Base-by-base conservation (phyloP, 345 rosid species). In the Pseudoturritis turrita region DNA sequence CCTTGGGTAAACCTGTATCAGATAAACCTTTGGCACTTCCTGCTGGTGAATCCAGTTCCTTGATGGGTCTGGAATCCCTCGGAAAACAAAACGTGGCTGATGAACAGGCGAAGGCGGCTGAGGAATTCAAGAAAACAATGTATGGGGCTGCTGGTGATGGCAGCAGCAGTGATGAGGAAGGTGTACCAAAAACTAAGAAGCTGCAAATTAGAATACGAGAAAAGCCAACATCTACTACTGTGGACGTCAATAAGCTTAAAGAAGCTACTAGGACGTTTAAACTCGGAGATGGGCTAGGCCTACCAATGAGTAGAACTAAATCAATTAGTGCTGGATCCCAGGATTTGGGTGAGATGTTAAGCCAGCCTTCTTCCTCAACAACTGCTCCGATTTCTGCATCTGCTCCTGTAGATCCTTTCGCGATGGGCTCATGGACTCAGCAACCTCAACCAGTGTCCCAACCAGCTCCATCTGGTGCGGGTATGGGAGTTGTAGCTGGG, bases 141-240 rank as follows among this genome's bases (percentile, higher is more conserved):
- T 91, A 89, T 70, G 96, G 96, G 31, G 72, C 80, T 50, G 78
- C 88, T 74, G 83, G 73, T 76, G 92, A 88, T 79, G 97, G 90
- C 59, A 89, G 99, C 86, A 95, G 98, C 80, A 91, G 96, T 65
- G 99, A 94, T 36, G 97, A 91, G 79, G 99, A 94, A 66, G 96
- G 88, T 67, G 80, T 70, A 4, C 80, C 89, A 9, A 91, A 86
- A 78, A 50, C 86, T 53, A 89, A 85, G 72, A 94, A 83, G 68
- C 54, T 95, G 51, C 96, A 86, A 73, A 95, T 91, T 65, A 91
- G 96, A 81, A 95, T 95, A 82, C 86, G 96, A 41, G 96, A 94
- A 19, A 94, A 89, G 74, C 94, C 96, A 39, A 62, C 96, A 33
- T 87, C 99, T 31, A 39, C 92, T 45, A 67, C 90, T 0, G 92